A percentile compares a stretch with the other conserved stretches of the same genome.
Conservation (phyloP, 192 early-diverging fungal genomes). For the Rhizophagus prolifer region DNA sequence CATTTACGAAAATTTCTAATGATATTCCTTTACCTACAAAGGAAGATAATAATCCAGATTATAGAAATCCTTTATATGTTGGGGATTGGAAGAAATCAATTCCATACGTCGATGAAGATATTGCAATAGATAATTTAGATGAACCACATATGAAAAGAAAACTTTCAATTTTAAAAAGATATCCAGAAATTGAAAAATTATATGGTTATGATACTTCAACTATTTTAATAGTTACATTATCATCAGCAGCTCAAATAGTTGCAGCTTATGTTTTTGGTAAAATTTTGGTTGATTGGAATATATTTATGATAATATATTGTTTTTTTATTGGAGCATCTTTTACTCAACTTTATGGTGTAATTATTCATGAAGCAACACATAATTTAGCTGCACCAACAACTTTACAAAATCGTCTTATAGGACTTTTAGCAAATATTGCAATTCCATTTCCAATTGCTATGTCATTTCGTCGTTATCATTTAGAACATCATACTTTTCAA, state of each 20-base stretch:
- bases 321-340: slow-evolving; percentile 85
- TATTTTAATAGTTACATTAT: slow-evolving; percentile 63
- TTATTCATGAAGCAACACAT: slow-evolving; percentile 95
- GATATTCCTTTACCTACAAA: neutral
- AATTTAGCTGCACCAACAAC: slow-evolving; percentile 71
- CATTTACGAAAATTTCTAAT: neutral
- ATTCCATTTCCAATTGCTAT: slow-evolving; percentile 78
- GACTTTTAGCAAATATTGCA: slow-evolving; percentile 81
- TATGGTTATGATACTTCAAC: slow-evolving; percentile 83
- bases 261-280: slow-evolving; percentile 79
- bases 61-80: slow-evolving; percentile 74
- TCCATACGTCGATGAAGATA: slow-evolving; percentile 67
- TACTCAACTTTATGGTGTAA: slow-evolving; percentile 77
- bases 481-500: slow-evolving; percentile 96
- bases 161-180: slow-evolving; percentile 78
- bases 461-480: slow-evolving; percentile 84
- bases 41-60: slow-evolving; percentile 39
- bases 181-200: slow-evolving; percentile 86
- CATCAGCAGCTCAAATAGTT: slow-evolving; percentile 70
- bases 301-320: slow-evolving; percentile 63
- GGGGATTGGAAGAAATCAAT: slow-evolving; percentile 84
- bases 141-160: slow-evolving; percentile 94
- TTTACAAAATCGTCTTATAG: slow-evolving; percentile 78
- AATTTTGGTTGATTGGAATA: slow-evolving; percentile 63
- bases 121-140: slow-evolving; percentile 84